phyloP scores from a whole-genome alignment of 441 rosid species.

The Mallotus japonicus region DNA sequence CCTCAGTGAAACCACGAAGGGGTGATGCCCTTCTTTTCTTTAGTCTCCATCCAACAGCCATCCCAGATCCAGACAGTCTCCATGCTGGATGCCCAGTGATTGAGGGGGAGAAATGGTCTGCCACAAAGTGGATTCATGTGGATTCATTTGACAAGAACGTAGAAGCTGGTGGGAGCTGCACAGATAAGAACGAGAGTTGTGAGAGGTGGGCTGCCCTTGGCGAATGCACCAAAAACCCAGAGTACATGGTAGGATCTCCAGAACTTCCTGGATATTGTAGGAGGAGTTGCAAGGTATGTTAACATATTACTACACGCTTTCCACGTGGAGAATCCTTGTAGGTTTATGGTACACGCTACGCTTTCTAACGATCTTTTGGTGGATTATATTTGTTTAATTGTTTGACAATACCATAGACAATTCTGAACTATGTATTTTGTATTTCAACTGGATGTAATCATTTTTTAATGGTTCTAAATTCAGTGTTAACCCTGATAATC shows the following conservation, averaged over 20 bases:
- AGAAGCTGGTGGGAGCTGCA: conserved; percentile 55
- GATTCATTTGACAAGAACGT: conserved; percentile 72
- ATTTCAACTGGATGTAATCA: not conserved
- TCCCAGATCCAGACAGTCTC: conserved; percentile 70
- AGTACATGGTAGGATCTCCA: conserved; percentile 76
- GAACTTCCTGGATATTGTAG: conserved; percentile 81
- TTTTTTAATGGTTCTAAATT: not conserved
- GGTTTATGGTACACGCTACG: not conserved
- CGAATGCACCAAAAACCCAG: conserved; percentile 77
- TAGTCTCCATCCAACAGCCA: conserved; percentile 69
- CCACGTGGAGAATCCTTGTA: not conserved
- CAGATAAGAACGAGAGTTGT: conserved; percentile 66
- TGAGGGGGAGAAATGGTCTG: conserved; percentile 98
- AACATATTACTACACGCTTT: conserved; percentile 7
- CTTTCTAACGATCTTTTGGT: conserved; percentile 2
- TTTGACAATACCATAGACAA: not conserved
- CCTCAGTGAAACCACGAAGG: conserved; percentile 73
- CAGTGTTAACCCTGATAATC: not conserved
- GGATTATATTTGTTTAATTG: not conserved
- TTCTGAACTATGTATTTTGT: not conserved
- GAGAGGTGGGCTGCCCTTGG: conserved; percentile 94
- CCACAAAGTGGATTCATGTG: conserved; percentile 95
- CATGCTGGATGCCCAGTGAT: conserved; percentile 97
- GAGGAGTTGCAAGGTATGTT: conserved; percentile 86
- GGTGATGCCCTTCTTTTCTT: conserved; percentile 94